Percentiles rank a stretch among this genome's conserved stretches.
Evolutionary conservation across 2,329 filamentous ascomycete species (phyloP).

Genomic region (Diaporthe velutina): DNA sequence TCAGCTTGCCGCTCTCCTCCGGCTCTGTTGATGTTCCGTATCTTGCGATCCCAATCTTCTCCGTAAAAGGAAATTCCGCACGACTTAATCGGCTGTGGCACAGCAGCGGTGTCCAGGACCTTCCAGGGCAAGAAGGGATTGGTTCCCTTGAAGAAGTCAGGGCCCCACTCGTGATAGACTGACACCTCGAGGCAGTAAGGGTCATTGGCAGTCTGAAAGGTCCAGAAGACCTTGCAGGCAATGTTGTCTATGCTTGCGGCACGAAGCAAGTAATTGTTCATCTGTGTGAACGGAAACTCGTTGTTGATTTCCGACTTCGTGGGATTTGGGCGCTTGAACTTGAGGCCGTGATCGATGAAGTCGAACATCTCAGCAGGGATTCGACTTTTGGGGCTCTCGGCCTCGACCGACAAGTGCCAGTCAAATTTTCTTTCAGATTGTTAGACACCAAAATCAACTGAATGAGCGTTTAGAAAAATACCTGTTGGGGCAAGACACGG

Average conservation of each 20-base stretch:
- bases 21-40: constrained; percentile 35
- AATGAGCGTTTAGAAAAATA: constrained; percentile 39
- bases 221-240: constrained; percentile 50
- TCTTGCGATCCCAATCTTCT: constrained; percentile 41
- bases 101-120: constrained; percentile 23
- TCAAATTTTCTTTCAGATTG: constrained; percentile 48
- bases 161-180: constrained; percentile 50
- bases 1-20: constrained; percentile 12
- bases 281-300: constrained; percentile 11
- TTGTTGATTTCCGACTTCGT: neutral
- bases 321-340: constrained; percentile 40
- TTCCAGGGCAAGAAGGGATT: neutral
- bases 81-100: constrained; percentile 36
- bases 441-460: constrained; percentile 36
- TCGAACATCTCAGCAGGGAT: constrained; percentile 43
- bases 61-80: constrained; percentile 38
- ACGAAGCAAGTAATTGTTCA: neutral
- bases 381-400: constrained; percentile 43
- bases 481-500: constrained; percentile 50
- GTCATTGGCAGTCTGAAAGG: constrained; percentile 47
- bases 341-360: constrained; percentile 44
- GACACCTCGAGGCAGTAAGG: constrained; percentile 52
- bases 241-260: constrained; percentile 46
- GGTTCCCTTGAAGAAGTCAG: neutral
- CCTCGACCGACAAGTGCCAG: constrained; percentile 52